These are phyloP conservation scores for Nitzschia inconspicua DNA, from an alignment of 108 stramenopile genomes.

Conservation along the genomic window DNA sequence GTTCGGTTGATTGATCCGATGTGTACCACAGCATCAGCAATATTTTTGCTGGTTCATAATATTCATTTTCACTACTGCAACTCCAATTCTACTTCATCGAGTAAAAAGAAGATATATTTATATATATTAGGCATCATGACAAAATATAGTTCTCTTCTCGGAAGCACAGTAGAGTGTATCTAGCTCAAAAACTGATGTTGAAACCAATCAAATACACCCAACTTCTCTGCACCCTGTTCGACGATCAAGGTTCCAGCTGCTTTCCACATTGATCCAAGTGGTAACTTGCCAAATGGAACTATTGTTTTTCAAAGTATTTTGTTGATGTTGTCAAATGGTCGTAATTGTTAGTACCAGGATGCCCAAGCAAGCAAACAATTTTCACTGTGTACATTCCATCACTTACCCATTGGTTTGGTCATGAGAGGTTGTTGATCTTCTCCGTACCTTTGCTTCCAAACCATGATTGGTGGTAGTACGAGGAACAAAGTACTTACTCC, in stretches of 20 bases:
- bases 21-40: too few relatives aligned
- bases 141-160: too few relatives aligned
- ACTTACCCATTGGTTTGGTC: slow-evolving; percentile 44
- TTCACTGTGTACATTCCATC: not conserved
- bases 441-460: slow-evolving; percentile 72
- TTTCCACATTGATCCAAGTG: slow-evolving; percentile 68
- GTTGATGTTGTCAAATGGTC: not conserved
- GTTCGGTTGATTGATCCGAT: too few relatives aligned
- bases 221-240: slow-evolving; percentile 74
- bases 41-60: too few relatives aligned
- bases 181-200: slow-evolving; percentile 17
- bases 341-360: not conserved
- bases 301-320: slow-evolving; percentile 3
- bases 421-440: slow-evolving; percentile 36
- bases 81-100: too few relatives aligned
- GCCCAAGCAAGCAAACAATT: not conserved
- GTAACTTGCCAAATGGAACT: slow-evolving; percentile 75
- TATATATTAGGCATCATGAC: too few relatives aligned
- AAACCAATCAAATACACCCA: slow-evolving; percentile 69
- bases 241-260: slow-evolving; percentile 71
- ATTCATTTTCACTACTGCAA: too few relatives aligned
- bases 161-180: too few relatives aligned
- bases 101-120: too few relatives aligned
- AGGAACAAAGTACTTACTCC: slow-evolving; percentile 68
- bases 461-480: slow-evolving; percentile 71